Evolutionary conservation across 2,329 filamentous ascomycete species (phyloP).

Genomic region (Ceratocystis albifundus): DNA sequence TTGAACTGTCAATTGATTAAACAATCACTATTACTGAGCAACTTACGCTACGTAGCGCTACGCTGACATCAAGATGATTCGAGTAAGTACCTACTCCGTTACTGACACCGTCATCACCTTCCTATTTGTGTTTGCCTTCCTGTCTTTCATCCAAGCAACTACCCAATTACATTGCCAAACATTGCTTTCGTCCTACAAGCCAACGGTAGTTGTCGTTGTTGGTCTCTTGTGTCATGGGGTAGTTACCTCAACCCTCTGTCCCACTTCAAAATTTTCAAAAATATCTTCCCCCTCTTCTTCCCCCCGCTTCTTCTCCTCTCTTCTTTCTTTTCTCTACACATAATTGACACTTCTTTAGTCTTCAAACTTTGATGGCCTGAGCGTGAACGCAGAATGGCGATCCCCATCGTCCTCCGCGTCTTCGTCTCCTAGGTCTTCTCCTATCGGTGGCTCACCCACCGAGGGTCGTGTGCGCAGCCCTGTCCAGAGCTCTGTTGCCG

Average conservation of each 20-base stretch:
- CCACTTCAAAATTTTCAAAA: neutral
- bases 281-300: neutral
- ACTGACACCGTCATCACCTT: neutral
- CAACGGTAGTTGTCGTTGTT: neutral
- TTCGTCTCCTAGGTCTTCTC: neutral
- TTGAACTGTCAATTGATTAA: neutral
- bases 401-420: neutral
- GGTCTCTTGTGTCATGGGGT: neutral
- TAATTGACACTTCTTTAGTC: neutral
- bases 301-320: neutral
- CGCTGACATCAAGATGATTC: neutral
- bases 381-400: neutral
- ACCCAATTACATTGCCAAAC: neutral
- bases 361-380: slow-evolving; percentile 3
- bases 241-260: neutral
- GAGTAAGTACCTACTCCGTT: neutral
- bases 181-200: neutral
- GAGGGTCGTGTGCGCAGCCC: neutral
- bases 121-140: neutral
- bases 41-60: neutral
- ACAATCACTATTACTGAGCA: too few relatives aligned
- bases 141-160: neutral
- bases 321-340: neutral
- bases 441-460: neutral
- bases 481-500: neutral